These are phyloP conservation scores for Fusarium luffae DNA, from an alignment of 2,329 filamentous ascomycete genomes.

Conservation along the genomic window DNA sequence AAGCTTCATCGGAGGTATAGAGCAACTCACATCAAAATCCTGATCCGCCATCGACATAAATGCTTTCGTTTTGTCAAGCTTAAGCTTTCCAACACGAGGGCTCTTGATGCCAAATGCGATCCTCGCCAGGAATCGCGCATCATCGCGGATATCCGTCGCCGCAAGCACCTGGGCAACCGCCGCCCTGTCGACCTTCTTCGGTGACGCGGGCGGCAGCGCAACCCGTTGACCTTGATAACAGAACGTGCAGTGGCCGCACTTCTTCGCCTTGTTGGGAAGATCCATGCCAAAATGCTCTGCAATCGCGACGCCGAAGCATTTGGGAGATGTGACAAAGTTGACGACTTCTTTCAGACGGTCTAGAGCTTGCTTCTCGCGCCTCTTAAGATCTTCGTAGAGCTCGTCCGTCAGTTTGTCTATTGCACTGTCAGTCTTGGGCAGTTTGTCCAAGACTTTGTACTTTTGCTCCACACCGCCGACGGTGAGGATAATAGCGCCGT, in stretches of 20 bases:
- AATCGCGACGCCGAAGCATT: conserved; percentile 64
- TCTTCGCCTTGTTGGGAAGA: conserved; percentile 54
- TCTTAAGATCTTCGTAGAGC: conserved; percentile 62
- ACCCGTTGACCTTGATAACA: conserved; percentile 49
- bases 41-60: conserved; percentile 67
- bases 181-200: conserved; percentile 51
- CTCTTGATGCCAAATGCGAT: conserved; percentile 72
- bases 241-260: conserved; percentile 67
- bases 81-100: conserved; percentile 62
- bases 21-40: conserved; percentile 58
- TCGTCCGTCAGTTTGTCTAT: conserved; percentile 58
- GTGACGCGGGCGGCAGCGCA: conserved; percentile 53
- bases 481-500: conserved; percentile 61
- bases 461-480: conserved; percentile 63
- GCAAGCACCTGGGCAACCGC: conserved; percentile 58
- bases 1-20: not conserved
- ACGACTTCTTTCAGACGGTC: conserved; percentile 61
- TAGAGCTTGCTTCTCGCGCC: conserved; percentile 64
- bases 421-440: conserved; percentile 57
- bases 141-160: conserved; percentile 61
- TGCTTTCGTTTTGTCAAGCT: conserved; percentile 56
- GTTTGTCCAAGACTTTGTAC: conserved; percentile 60
- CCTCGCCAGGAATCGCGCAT: conserved; percentile 67
- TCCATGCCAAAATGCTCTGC: conserved; percentile 68
- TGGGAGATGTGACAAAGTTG: conserved; percentile 61